These are phyloP conservation scores for Cyclostephanos invisitatus DNA, from an alignment of 108 stramenopile genomes.

Conservation along the genomic window DNA sequence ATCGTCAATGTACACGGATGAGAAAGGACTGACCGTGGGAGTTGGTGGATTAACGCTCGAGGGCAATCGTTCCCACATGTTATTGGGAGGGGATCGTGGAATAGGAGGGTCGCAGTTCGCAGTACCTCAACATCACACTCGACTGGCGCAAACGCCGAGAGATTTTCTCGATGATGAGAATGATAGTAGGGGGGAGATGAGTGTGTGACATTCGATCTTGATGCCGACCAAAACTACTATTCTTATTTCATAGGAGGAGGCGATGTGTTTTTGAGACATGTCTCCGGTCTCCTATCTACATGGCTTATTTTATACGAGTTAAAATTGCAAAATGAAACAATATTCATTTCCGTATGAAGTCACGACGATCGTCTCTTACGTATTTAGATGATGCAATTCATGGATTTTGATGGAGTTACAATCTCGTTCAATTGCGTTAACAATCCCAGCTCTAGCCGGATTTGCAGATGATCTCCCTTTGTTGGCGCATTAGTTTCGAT, in stretches of 20 bases:
- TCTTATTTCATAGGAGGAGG: too few species aligned
- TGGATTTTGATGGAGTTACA: too few species aligned
- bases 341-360: too few species aligned
- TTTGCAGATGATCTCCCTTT: not conserved
- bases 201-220: constrained; percentile 19
- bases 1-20: constrained; percentile 52
- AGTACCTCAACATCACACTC: constrained; percentile 3
- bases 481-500: not conserved
- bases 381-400: too few species aligned
- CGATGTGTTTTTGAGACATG: too few species aligned
- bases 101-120: constrained; percentile 10
- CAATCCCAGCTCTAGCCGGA: too few species aligned
- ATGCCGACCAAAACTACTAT: too few species aligned
- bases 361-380: too few species aligned
- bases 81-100: constrained; percentile 40
- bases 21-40: constrained; percentile 43
- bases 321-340: too few species aligned
- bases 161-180: constrained; percentile 42
- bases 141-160: constrained; percentile 14
- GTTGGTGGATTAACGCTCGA: constrained; percentile 36
- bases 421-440: too few species aligned
- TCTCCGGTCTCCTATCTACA: too few species aligned
- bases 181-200: constrained; percentile 37
- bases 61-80: constrained; percentile 34
- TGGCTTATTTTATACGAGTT: too few species aligned